Evolutionary conservation across 768 basidiomycete species (phyloP), one percentile per base, ranked within the genome.

Genomic region (Candolleomyces eurysporus): DNA sequence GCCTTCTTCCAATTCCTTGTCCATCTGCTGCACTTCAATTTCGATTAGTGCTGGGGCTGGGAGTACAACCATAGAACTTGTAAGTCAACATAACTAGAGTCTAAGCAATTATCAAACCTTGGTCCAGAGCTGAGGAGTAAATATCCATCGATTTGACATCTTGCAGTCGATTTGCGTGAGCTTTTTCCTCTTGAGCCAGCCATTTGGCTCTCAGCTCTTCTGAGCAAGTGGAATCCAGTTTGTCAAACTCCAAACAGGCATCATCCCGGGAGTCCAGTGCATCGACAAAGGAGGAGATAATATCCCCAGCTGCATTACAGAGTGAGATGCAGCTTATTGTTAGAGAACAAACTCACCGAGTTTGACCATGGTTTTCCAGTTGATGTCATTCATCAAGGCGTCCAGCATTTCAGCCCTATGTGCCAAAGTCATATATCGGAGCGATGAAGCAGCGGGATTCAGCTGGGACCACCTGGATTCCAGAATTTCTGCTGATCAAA

Each of bases 401-500:
- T 77, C 68, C 10, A 73, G 49, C 0, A 71, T 45, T 51, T 78
- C 75, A 2, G 67, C 60, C 0, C 66, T 9, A 17, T 75, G 72
- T 0, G 69, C 65, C 4, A 60, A 11, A 0, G 67, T 57, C 61
- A 75, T 73, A 0, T 63, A 65, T 0, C 69, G 48, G 0, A 69
- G 67, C 9, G 65, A 70, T 0, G 65, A 32, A 0, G 71, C 70
- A 0, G 72, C 65, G 2, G 69, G 62, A 45, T 78, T 77, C 0
- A 76, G 59, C 0, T 59, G 31, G 0, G 67, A 58, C 75, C 75
- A 78, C 0, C 78, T 48, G 0, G 72, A 73, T 43, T 77, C 75
- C 8, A 78, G 36, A 4, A 77, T 74, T 48, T 78, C 72, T 0
- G 74, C 72, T 51, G 75, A 72, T 0, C 74, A 48, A 7, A 72